Evolutionary conservation across 139 green algal species (phyloP).

Genomic region (Chlamydomonas sp.): DNA sequence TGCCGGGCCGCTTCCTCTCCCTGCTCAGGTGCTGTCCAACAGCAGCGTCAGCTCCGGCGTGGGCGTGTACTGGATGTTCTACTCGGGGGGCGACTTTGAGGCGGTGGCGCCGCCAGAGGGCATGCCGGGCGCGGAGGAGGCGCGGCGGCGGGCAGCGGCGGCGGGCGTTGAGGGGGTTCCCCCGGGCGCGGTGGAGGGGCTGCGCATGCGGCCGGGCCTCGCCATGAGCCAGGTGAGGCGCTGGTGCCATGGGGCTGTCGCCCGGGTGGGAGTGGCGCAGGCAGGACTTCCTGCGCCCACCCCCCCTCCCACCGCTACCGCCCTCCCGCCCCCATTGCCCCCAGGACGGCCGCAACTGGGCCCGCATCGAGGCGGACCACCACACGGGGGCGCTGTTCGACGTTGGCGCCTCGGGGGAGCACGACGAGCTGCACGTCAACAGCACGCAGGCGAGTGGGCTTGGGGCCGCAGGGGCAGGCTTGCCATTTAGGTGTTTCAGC

Average conservation of each 20-base stretch:
- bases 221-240: conserved; percentile 81
- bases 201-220: conserved; percentile 83
- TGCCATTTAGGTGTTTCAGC: neutral
- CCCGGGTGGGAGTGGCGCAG: neutral
- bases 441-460: conserved; percentile 66
- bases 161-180: neutral
- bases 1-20: neutral
- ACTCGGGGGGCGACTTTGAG: conserved; percentile 83
- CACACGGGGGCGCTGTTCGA: conserved; percentile 93
- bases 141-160: neutral
- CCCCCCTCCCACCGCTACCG: too few species aligned
- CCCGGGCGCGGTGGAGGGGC: conserved; percentile 60
- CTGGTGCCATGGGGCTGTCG: neutral
- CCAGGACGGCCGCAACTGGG: conserved; percentile 94
- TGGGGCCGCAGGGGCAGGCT: neutral
- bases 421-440: conserved; percentile 85
- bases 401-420: conserved; percentile 81
- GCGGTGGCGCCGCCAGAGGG: conserved; percentile 37
- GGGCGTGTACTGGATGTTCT: conserved; percentile 99
- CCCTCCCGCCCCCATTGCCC: neutral
- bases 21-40: conserved; percentile 68
- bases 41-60: conserved; percentile 60
- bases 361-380: conserved; percentile 94
- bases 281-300: neutral
- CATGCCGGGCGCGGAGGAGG: neutral